A percentile compares a stretch with the other conserved stretches of the same genome.
phyloP scores from a whole-genome alignment of 2,329 filamentous ascomycete species.

The Pseudogymnoascus sp. region DNA sequence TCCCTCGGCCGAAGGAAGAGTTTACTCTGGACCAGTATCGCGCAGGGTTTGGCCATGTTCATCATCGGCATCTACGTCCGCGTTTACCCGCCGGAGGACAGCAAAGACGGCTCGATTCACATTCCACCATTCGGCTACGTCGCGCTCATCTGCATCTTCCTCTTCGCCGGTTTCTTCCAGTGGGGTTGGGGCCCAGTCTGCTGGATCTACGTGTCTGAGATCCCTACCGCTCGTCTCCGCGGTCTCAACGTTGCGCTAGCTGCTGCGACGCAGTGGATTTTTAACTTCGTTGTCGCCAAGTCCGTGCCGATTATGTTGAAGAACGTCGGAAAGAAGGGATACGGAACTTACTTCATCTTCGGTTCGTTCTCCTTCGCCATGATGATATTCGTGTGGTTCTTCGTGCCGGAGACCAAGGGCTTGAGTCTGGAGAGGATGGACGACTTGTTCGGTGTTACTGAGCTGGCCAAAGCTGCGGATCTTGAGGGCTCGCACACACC shows the following conservation, averaged over 20 bases:
- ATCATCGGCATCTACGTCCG: slow-evolving; percentile 65
- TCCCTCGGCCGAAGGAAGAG: slow-evolving; percentile 51
- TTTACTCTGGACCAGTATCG: slow-evolving; percentile 55
- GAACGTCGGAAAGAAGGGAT: slow-evolving; percentile 37
- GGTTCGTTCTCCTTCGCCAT: slow-evolving; percentile 56
- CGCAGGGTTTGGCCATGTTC: slow-evolving; percentile 54
- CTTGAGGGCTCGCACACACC: background rate
- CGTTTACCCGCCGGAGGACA: slow-evolving; percentile 47
- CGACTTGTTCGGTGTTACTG: slow-evolving; percentile 53
- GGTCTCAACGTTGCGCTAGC: slow-evolving; percentile 60
- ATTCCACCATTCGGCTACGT: slow-evolving; percentile 61
- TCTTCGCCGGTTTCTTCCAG: slow-evolving; percentile 63
- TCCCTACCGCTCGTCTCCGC: slow-evolving; percentile 56
- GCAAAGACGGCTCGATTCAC: slow-evolving; percentile 25
- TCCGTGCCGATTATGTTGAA: slow-evolving; percentile 60
- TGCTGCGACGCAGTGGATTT: slow-evolving; percentile 60
- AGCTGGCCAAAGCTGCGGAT: slow-evolving; percentile 28
- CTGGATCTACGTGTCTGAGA: slow-evolving; percentile 64
- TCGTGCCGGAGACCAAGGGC: slow-evolving; percentile 60
- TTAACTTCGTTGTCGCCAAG: slow-evolving; percentile 64
- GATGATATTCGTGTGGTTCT: slow-evolving; percentile 33
- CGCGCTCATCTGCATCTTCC: slow-evolving; percentile 61
- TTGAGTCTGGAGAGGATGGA: slow-evolving; percentile 52
- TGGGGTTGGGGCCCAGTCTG: slow-evolving; percentile 63
- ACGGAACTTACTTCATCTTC: slow-evolving; percentile 61